Evolutionary conservation across 768 basidiomycete genomes (phyloP).

Genomic region (Ramaria sp.): DNA sequence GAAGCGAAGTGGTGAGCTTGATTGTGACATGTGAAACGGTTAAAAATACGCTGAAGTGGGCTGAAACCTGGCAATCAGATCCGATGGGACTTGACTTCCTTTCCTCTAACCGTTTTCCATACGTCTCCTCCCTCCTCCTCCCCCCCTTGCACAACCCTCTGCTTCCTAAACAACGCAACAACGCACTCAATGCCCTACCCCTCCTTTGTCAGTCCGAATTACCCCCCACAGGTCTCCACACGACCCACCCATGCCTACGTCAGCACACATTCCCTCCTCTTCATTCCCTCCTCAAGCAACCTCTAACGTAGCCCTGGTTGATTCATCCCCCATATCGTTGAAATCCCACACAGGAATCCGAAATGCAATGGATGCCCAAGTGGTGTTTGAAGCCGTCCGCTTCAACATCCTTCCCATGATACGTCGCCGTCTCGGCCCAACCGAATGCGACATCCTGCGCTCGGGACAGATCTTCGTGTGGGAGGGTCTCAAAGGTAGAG

Average conservation of each 20-base stretch:
- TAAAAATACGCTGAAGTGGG: too few relatives aligned
- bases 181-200: slow-evolving; percentile 1
- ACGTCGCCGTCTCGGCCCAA: slow-evolving; percentile 55
- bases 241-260: slow-evolving; percentile 24
- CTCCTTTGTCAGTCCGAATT: background rate
- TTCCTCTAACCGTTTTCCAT: background rate
- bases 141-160: too few relatives aligned
- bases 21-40: too few relatives aligned
- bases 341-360: slow-evolving; percentile 44
- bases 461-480: slow-evolving; percentile 78
- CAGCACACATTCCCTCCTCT: slow-evolving; percentile 9
- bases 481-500: slow-evolving; percentile 69
- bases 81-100: too few relatives aligned
- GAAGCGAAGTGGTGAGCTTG: too few relatives aligned
- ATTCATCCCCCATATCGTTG: too few relatives aligned
- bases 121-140: too few relatives aligned
- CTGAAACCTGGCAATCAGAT: too few relatives aligned
- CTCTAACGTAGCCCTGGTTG: background rate
- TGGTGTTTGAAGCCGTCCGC: slow-evolving; percentile 67
- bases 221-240: slow-evolving; percentile 8
- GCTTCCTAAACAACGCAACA: background rate
- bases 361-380: slow-evolving; percentile 67
- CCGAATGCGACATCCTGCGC: slow-evolving; percentile 54
- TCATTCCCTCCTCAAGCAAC: too few relatives aligned
- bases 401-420: slow-evolving; percentile 60